Conservation (phyloP, 495 filamentous ascomycete species). For the Podospora tetraspora region DNA sequence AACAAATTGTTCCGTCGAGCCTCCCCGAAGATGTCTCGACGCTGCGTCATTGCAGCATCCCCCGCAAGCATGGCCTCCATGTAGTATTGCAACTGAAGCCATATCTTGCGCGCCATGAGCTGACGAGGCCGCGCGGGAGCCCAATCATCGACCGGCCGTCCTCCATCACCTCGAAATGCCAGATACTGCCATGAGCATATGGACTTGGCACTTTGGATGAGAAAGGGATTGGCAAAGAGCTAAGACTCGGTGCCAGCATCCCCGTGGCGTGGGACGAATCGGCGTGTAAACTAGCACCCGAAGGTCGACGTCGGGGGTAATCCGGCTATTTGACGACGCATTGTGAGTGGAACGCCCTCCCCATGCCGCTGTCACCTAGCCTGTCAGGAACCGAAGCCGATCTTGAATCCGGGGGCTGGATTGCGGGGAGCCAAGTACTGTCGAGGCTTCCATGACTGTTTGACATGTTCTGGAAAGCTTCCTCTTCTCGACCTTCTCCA, state of each 20-base stretch:
- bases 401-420: background rate
- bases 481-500: background rate
- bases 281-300: background rate
- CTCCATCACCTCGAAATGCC: background rate
- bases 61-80: conserved; percentile 15
- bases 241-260: background rate
- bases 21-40: background rate
- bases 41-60: conserved; percentile 10
- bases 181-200: conserved; percentile 9
- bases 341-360: conserved; percentile 19
- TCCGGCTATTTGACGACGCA: conserved; percentile 31
- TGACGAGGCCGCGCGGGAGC: background rate
- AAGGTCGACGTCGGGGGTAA: conserved; percentile 23
- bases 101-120: background rate
- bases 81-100: conserved; percentile 15
- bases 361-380: background rate
- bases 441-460: background rate
- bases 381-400: background rate
- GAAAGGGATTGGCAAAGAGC: background rate
- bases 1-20: background rate
- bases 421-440: background rate
- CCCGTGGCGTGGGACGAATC: conserved; percentile 13
- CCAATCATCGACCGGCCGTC: background rate
- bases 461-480: background rate
- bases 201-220: conserved; percentile 34